These are phyloP conservation scores for Kuraishia borneana DNA, from an alignment of 805 yeast genomes.

Conservation along the genomic window DNA sequence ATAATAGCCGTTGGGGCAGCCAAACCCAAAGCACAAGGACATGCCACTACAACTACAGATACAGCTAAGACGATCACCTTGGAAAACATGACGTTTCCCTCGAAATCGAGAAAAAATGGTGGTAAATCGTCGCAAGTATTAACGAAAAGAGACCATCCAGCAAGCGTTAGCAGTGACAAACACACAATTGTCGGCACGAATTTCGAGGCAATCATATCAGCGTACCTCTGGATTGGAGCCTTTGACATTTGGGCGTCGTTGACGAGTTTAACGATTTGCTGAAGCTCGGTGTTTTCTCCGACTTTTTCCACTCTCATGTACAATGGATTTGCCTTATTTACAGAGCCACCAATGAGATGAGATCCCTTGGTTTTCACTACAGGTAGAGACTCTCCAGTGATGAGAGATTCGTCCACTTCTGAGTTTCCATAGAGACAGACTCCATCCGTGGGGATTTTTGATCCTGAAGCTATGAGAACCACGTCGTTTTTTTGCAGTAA, in stretches of 20 bases:
- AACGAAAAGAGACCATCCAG: conserved; percentile 39
- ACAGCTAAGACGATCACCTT: conserved; percentile 60
- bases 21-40: conserved; percentile 96
- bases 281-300: conserved; percentile 77
- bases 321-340: conserved; percentile 68
- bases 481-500: conserved; percentile 69
- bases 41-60: conserved; percentile 91
- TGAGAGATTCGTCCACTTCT: conserved; percentile 77
- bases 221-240: conserved; percentile 86
- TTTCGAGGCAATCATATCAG: conserved; percentile 74
- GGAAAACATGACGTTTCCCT: conserved; percentile 10
- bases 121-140: conserved; percentile 8
- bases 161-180: conserved; percentile 58
- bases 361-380: conserved; percentile 53
- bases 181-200: conserved; percentile 71
- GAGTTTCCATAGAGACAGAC: conserved; percentile 64
- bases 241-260: conserved; percentile 80
- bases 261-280: conserved; percentile 78
- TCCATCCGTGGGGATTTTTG: conserved; percentile 90
- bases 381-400: conserved; percentile 88
- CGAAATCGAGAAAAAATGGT: conserved; percentile 4
- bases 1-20: conserved; percentile 98
- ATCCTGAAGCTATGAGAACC: conserved; percentile 74
- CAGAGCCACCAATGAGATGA: conserved; percentile 77
- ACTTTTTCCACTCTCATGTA: conserved; percentile 58